Base-by-base conservation (phyloP, 805 yeast genomes). In the Yueomyces sinensis region DNA sequence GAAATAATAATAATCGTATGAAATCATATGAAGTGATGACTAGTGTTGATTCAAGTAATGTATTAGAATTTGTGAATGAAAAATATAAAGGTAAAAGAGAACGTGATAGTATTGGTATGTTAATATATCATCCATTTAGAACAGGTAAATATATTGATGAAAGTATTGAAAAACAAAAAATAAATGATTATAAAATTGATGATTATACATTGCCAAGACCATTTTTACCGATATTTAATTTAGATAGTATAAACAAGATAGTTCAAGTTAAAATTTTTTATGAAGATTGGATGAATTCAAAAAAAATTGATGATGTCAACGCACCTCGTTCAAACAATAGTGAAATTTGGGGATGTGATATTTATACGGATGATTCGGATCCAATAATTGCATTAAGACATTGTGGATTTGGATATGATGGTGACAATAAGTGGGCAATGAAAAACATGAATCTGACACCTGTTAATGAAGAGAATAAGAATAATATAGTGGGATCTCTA, bases 291-390 rank as follows among this genome's bases (percentile, higher is more conserved):
- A 24, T 19, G 13, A 32, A 39, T 13, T 36, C n/a, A 51, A 53
- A 35, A 40, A 62, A 31, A 20, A 27, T 19, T 17, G 5, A 18
- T 28, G 7, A 28, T 16, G 27, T 32, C 1, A 28, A 35, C 11
- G 27, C 37, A 15, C 63, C 60, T 22, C 63, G 72, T 33, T 63
- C 60, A 13, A 48, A 45, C 25, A 71, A 78, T 22, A 60, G 74
- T 33, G 67, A 70, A 31, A 42, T 86, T 2, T 89, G 97, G 97
- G 98, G 98, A 2, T 71, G 87, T 2, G 94, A 87, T 30, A 64
- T 91, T 1, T 91, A 89, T 56, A 82, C 96, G 0, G 97, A 91
- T 56, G 98, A 89, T 54, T 80, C 94, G 1, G 95, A 89, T 54
- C 61, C 87, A 2, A 65, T 89, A 27, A 65, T 82, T 4, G 79